Evolutionary conservation across 164 flowering plant species (phyloP).

Genomic region (Protea cynaroides): DNA sequence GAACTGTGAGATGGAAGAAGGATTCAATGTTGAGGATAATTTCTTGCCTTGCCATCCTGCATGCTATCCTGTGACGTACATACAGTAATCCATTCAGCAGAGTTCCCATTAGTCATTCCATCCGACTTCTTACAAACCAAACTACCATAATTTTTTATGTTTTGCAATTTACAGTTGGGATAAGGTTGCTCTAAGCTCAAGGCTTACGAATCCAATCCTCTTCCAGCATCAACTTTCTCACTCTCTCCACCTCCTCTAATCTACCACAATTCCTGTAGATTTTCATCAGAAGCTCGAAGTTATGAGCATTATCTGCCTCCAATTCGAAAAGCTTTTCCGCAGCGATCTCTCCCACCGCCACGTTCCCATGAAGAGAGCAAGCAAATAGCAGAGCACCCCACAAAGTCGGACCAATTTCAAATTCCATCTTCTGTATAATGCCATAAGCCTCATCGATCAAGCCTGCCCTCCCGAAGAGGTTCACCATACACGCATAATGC

Average conservation of each 20-base stretch:
- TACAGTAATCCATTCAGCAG: no score
- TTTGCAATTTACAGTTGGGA: no score
- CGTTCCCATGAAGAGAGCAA: slow-evolving; percentile 59
- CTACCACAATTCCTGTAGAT: slow-evolving; percentile 54
- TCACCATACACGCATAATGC: slow-evolving; percentile 82
- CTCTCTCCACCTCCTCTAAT: slow-evolving; percentile 51
- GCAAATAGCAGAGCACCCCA: slow-evolving; percentile 90
- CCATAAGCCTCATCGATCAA: slow-evolving; percentile 54
- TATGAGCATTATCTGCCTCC: slow-evolving; percentile 81
- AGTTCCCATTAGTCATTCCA: no score
- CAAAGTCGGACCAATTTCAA: slow-evolving; percentile 65
- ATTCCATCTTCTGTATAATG: slow-evolving; percentile 43
- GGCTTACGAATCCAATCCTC: slow-evolving; percentile 48
- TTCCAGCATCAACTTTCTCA: slow-evolving; percentile 51
- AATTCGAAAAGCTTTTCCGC: slow-evolving; percentile 62
- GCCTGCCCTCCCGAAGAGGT: slow-evolving; percentile 71
- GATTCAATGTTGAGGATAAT: no score
- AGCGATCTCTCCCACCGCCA: slow-evolving; percentile 59
- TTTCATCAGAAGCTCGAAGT: slow-evolving; percentile 64
- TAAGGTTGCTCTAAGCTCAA: no score
- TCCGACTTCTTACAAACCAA: no score
- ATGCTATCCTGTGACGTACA: no score
- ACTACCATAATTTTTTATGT: no score
- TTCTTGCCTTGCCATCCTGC: no score
- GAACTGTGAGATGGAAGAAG: no score